Base-by-base conservation (phyloP, 2,329 filamentous ascomycete species). In the Fusarium sp. region DNA sequence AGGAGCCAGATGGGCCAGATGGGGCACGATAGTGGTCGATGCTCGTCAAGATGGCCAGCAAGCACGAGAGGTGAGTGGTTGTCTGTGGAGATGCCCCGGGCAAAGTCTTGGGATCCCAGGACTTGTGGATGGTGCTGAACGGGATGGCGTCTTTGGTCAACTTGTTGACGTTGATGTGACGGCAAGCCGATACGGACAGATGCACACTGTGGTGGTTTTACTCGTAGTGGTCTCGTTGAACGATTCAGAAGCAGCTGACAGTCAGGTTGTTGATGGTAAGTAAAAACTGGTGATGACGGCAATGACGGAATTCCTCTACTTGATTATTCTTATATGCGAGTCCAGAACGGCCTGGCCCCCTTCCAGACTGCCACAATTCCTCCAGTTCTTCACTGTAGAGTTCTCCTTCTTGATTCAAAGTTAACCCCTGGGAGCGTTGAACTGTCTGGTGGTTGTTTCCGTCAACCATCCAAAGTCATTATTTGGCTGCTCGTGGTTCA, bases 301-400 rank as follows among this genome's bases (percentile, higher is more conserved):
- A 39, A 60, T 58, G 39, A 60, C 57, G 27, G 43, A 47, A 50
- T 41, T 61, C 31, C 56, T 44, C 31, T 23, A 16, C 51, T 27
- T 31, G 36, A 13, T 34, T 64, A 71, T 71, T 62, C 64, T 71
- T 71, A 68, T 71, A 71, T 37, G 60, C 68, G 68, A 68, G 64
- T 55, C 30, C 64, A 36, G 18, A 50, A 52, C 40, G 18, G 51
- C 52, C 43, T 40, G 27, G 36, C 60, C 12, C 58, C 51, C 50
- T 44, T 51, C 27, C 37, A 36, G 34, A 23, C 28, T 41, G 18
- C 28, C 28, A 39, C 11, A 46, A 41, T 57, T 28, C 18, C 30
- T 34, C 27, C 46, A 48, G n/a, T 27, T 53, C 23, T 34, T 41
- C 37, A 23, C 27, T 51, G 36, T 34, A 51, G 36, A 41, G 16